Base-by-base conservation (phyloP, 495 filamentous ascomycete species). In the Aspergillus nidulans region DNA sequence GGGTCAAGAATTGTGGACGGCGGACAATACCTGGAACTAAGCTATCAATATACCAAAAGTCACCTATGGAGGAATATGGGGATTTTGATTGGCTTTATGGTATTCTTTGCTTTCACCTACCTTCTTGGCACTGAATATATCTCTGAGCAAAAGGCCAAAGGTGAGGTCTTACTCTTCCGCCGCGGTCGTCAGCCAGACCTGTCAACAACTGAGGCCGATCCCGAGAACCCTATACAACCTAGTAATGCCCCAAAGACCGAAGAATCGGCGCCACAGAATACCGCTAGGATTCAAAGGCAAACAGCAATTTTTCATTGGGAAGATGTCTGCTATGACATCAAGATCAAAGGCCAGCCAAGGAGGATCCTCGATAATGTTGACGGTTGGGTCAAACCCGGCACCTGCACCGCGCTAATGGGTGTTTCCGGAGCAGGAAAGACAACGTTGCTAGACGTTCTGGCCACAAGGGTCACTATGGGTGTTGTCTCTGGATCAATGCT, bases 271-370 rank as follows among this genome's bases (percentile, higher is more conserved):
- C 50, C 69, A 13, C 59, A 73, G 12, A 69, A 69, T 10, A 54
- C 81, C 16, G 61, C 77, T 49, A 50, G 47, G 40, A 63, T 80
- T 32, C 67, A 74, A 38, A 57, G 60, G 47, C 73, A 76, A 40
- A 64, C 63, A 1, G 84, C 84, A 50, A 81, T 91, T 30, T 83
- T 92, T 56, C 88, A 85, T 4, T 92, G 86, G 87, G 80, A 85
- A 56, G 77, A 86, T 55, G 78, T 95, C 9, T 81, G 74, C 55
- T 92, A 91, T 56, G 80, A 81, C 21, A 85, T 90, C 32, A 77
- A 81, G n/a, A 79, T 80, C 60, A 77, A 85, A 49, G 77, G 71
- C 12, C 79, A 81, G 10, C 69, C 81, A 16, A 76, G 80, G 16
- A 74, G 76, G 16, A 66, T 90, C 7, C 68, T 90, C n/a, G 72